phyloP scores from a whole-genome alignment of 805 yeast species.

The Candida ponderosae region DNA sequence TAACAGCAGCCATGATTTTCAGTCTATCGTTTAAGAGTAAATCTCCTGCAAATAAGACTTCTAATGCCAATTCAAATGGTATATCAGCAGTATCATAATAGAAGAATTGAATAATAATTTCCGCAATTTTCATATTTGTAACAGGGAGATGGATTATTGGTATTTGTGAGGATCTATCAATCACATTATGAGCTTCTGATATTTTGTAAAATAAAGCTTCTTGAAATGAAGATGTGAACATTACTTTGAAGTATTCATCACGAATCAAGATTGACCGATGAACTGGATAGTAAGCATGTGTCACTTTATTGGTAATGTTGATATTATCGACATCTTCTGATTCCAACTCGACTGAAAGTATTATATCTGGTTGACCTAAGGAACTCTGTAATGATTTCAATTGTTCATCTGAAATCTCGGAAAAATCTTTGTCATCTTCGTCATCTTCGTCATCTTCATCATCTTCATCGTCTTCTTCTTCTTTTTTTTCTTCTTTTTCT shows the following conservation, averaged over 20 bases:
- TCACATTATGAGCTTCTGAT: constrained; percentile 5
- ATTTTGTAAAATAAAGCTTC: constrained; percentile 21
- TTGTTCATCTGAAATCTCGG: constrained; percentile 4
- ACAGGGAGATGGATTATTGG: constrained; percentile 26
- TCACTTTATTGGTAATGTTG: too few species aligned
- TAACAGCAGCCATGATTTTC: constrained; percentile 53
- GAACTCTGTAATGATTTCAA: constrained; percentile 8
- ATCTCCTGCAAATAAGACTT: constrained; percentile 53
- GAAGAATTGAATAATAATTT: constrained; percentile 43
- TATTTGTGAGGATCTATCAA: constrained; percentile 9
- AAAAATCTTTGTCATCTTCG: not conserved
- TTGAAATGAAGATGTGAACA: constrained; percentile 47
- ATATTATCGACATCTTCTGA: constrained; percentile 16
- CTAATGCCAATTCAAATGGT: constrained; percentile 43
- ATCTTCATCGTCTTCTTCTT: not conserved
- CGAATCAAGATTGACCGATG: constrained; percentile 55
- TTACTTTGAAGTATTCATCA: constrained; percentile 54
- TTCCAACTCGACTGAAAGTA: constrained; percentile 29
- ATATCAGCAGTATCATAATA: constrained; percentile 55
- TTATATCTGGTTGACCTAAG: constrained; percentile 39
- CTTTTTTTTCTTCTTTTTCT: not conserved
- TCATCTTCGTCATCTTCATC: not conserved
- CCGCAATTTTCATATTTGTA: constrained; percentile 30
- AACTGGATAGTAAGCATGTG: constrained; percentile 42
- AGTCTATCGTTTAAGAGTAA: constrained; percentile 48